Evolutionary conservation across 164 flowering plant species (phyloP).

Genomic region (Vitis rotundifolia): DNA sequence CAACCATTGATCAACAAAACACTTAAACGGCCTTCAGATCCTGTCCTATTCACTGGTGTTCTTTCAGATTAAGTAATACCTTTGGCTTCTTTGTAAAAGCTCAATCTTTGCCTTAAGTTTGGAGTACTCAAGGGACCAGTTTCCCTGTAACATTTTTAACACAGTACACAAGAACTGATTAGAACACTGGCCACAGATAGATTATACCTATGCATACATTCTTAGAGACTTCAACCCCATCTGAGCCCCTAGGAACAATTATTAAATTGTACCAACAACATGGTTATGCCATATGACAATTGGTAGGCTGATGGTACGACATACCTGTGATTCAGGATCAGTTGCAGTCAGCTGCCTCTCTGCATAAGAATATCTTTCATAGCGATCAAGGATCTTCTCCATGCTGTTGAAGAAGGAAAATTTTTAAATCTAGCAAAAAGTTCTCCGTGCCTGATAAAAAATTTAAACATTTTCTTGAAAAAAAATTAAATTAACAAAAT

Average conservation of each 20-base stretch:
- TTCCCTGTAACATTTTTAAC: slow-evolving; percentile 23
- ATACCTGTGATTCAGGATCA: slow-evolving; percentile 42
- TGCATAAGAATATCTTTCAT: slow-evolving; percentile 56
- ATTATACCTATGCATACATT: no score
- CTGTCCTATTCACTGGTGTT: no score
- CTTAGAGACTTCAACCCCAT: no score
- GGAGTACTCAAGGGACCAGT: slow-evolving; percentile 38
- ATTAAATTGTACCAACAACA: not conserved
- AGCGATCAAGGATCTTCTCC: slow-evolving; percentile 67
- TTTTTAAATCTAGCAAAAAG: no score
- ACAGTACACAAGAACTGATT: not conserved
- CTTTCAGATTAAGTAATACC: slow-evolving; percentile 21
- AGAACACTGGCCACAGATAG: not conserved
- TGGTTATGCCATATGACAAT: not conserved
- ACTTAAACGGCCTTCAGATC: not conserved
- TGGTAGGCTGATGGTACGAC: not conserved
- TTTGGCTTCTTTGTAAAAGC: slow-evolving; percentile 39
- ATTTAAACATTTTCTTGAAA: no score
- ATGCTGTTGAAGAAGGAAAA: slow-evolving; percentile 35
- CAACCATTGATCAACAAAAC: not conserved
- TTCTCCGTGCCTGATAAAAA: no score
- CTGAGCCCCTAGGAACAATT: no score
- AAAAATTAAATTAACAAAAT: no score
- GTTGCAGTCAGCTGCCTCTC: slow-evolving; percentile 43
- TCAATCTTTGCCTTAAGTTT: slow-evolving; percentile 45